phyloP scores from a whole-genome alignment of 495 filamentous ascomycete species.

The Melanomma pulvis-pyrius region DNA sequence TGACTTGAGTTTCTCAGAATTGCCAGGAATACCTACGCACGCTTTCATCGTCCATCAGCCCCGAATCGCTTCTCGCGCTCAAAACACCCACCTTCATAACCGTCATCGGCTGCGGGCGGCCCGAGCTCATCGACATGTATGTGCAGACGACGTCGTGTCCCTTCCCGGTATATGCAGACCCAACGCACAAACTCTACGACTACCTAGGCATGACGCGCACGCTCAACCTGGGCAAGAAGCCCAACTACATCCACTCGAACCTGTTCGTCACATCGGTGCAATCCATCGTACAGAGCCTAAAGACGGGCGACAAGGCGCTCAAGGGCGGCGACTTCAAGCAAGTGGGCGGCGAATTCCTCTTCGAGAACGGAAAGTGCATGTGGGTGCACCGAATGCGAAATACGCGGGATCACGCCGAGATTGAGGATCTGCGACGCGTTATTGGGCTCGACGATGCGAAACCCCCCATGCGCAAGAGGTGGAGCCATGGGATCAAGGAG shows the following conservation, averaged over 20 bases:
- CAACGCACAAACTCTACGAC: slow-evolving; percentile 67
- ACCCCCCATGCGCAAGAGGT: slow-evolving; percentile 31
- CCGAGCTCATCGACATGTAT: slow-evolving; percentile 72
- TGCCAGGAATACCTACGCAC: slow-evolving; percentile 74
- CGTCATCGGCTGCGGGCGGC: slow-evolving; percentile 79
- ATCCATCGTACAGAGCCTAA: slow-evolving; percentile 60
- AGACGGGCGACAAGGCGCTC: slow-evolving; percentile 58
- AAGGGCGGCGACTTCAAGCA: slow-evolving; percentile 70
- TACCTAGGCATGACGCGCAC: slow-evolving; percentile 72
- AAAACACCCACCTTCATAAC: slow-evolving; percentile 64
- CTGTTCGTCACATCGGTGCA: slow-evolving; percentile 51
- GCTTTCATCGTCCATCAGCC: slow-evolving; percentile 63
- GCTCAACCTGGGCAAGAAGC: slow-evolving; percentile 61
- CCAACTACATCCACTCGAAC: slow-evolving; percentile 65
- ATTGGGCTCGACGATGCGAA: slow-evolving; percentile 57
- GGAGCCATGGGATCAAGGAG: slow-evolving; percentile 34
- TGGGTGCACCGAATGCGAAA: slow-evolving; percentile 88
- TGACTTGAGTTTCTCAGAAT: slow-evolving; percentile 50
- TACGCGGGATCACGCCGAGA: slow-evolving; percentile 76
- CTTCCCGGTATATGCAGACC: slow-evolving; percentile 84
- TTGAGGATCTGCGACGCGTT: slow-evolving; percentile 63
- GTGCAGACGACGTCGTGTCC: slow-evolving; percentile 62
- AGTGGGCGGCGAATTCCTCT: slow-evolving; percentile 84
- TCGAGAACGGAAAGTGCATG: slow-evolving; percentile 67
- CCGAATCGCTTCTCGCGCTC: slow-evolving; percentile 56